These are phyloP conservation scores for Arachnomyces sp. DNA, from an alignment of 2,329 filamentous ascomycete species.

Conservation along the genomic window DNA sequence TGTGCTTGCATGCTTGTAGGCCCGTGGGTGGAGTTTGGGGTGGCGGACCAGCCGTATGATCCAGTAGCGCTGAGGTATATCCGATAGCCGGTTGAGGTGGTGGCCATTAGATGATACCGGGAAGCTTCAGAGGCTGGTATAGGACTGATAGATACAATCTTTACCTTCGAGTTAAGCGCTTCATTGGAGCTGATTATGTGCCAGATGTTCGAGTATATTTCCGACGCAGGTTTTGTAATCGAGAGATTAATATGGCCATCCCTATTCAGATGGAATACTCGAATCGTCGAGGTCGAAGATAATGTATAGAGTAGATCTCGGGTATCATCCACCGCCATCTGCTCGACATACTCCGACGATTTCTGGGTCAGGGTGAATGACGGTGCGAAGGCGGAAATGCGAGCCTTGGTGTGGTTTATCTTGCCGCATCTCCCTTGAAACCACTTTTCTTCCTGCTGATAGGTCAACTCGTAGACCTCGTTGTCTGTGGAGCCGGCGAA, in stretches of 20 bases:
- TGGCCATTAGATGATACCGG: slow-evolving; percentile 80
- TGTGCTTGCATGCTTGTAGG: slow-evolving; percentile 97
- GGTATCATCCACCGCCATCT: slow-evolving; percentile 83
- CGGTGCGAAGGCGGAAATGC: slow-evolving; percentile 54
- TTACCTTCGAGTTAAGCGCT: slow-evolving; percentile 61
- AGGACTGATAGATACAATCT: slow-evolving; percentile 76
- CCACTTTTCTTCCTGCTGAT: slow-evolving; percentile 96
- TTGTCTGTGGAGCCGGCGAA: slow-evolving; percentile 74
- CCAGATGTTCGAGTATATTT: slow-evolving; percentile 62
- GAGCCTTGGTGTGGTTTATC: slow-evolving; percentile 75
- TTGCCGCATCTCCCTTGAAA: slow-evolving; percentile 83
- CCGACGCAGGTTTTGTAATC: slow-evolving; percentile 47
- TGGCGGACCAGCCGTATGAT: slow-evolving; percentile 49
- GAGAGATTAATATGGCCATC: slow-evolving; percentile 45
- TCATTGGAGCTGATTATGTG: slow-evolving; percentile 73
- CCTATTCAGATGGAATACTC: slow-evolving; percentile 78
- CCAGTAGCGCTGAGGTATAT: slow-evolving; percentile 88
- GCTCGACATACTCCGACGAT: slow-evolving; percentile 58
- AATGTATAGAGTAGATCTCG: slow-evolving; percentile 85
- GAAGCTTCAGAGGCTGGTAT: slow-evolving; percentile 77
- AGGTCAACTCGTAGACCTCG: slow-evolving; percentile 88
- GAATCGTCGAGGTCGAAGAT: slow-evolving; percentile 78
- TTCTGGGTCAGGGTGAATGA: slow-evolving; percentile 36
- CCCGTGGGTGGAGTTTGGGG: slow-evolving; percentile 55
- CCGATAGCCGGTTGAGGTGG: slow-evolving; percentile 82